A percentile compares a stretch with the other conserved stretches of the same genome.
Evolutionary conservation across 805 yeast genomes (phyloP).

Genomic region (Candida sakaeoensis): DNA sequence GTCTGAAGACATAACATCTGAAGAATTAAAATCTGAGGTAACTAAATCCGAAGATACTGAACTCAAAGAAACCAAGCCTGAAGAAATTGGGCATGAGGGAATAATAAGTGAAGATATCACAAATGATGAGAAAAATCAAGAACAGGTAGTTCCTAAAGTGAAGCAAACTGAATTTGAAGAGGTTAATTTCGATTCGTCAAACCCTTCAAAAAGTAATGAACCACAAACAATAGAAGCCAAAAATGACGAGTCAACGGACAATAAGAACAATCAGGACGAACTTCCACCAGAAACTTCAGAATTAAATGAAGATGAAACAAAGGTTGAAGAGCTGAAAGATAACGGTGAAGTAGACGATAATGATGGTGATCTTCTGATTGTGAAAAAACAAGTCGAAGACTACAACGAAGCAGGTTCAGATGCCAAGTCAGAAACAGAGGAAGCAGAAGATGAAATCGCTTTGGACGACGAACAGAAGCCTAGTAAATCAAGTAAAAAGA

Average conservation of each 20-base stretch:
- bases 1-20: no score
- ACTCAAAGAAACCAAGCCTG: not conserved
- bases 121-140: no score
- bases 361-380: not conserved
- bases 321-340: not conserved
- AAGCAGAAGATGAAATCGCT: constrained; percentile 8
- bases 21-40: not conserved
- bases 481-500: constrained; percentile 19
- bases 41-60: not conserved
- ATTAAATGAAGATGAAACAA: not conserved
- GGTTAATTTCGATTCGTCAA: no score
- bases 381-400: not conserved
- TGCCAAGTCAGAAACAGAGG: constrained; percentile 7
- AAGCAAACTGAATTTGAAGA: no score
- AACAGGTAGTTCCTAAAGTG: no score
- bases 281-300: not conserved
- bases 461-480: constrained; percentile 7
- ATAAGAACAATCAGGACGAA: no score
- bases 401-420: not conserved
- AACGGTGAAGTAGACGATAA: not conserved
- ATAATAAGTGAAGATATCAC: not conserved
- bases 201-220: no score
- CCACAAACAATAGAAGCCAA: no score
- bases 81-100: not conserved
- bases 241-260: no score